Base-by-base conservation (phyloP, 805 yeast species). In the Pichia rugopelliculosa region DNA sequence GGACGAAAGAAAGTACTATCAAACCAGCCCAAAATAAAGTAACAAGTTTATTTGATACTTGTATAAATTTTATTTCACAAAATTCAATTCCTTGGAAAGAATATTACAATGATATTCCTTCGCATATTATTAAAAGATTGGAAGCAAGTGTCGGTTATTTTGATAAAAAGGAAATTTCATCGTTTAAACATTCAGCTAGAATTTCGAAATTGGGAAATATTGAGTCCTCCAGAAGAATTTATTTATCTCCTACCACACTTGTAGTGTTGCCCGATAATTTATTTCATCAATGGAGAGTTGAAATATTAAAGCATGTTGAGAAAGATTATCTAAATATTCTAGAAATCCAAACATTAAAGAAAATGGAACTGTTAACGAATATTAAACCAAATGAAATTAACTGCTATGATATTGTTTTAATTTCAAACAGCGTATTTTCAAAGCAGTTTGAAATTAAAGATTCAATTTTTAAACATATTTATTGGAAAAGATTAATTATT, bases 401-500 rank as follows among this genome's bases (percentile, higher is more conserved):
- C 4, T 56, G 63, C 12, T 74, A 66, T 55, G 89, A 83, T 54
- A 50, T 82, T 6, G 68, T 83, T 1, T 48, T 83, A 17, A 64
- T 82, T 40, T 68, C 85, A 0, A 62, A 66, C 13, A 69, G 76
- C 0, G 63, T 72, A 6, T 72, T 80, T 55, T 64, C 79, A 0
- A 61, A 59, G 24, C 76, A 76, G 44, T 54, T 68, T 8, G 67
- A 64, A 36, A 50, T 54, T 2, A 30, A 56, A 3, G 62, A 64
- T 4, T 69, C 70, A 3, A 64, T 72, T 1, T 56, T 83, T 11
- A 59, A 63, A 34, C 55, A 60, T 12, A 60, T 82, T 1, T 77
- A 73, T 53, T 83, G 89, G 88, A 83, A 83, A 57, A 58, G 89
- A 21, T 64, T 83, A 26, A 80, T 84, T 17, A 77, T 84, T n/a